Conservation (phyloP, 257 asterid genomes). For the Apocynum venetum region DNA sequence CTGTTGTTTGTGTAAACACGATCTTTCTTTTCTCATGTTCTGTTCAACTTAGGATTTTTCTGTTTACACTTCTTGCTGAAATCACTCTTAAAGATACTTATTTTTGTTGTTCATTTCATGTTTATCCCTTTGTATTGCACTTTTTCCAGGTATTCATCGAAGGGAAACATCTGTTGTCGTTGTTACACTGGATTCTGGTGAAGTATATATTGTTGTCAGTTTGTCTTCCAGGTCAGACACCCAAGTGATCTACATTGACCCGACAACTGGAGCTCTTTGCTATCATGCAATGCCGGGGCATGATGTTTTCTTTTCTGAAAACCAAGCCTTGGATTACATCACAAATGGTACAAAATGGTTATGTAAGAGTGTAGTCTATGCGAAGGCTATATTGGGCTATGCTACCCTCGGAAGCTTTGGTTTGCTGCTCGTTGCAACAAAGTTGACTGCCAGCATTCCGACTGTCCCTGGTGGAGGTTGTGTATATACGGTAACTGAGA, state of each 20-base stretch:
- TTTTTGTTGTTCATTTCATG: background rate
- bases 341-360: constrained; percentile 74
- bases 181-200: constrained; percentile 79
- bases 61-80: background rate
- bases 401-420: constrained; percentile 83
- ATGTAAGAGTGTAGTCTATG: constrained; percentile 65
- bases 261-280: constrained; percentile 84
- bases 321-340: constrained; percentile 67
- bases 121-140: background rate
- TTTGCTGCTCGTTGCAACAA: constrained; percentile 80
- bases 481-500: constrained; percentile 78
- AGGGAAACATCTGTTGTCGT: constrained; percentile 83
- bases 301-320: constrained; percentile 79
- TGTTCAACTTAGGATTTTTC: background rate
- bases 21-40: background rate
- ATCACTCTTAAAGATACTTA: too few species aligned
- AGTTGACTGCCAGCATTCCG: constrained; percentile 69
- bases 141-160: constrained; percentile 38
- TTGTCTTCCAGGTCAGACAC: constrained; percentile 75
- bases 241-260: constrained; percentile 95
- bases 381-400: constrained; percentile 85
- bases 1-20: background rate
- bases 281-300: constrained; percentile 60
- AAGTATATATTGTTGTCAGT: constrained; percentile 79
- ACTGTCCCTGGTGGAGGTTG: constrained; percentile 94